These are phyloP conservation scores for Penicillium sp. DNA, from an alignment of 2,329 filamentous ascomycete genomes.

Conservation along the genomic window DNA sequence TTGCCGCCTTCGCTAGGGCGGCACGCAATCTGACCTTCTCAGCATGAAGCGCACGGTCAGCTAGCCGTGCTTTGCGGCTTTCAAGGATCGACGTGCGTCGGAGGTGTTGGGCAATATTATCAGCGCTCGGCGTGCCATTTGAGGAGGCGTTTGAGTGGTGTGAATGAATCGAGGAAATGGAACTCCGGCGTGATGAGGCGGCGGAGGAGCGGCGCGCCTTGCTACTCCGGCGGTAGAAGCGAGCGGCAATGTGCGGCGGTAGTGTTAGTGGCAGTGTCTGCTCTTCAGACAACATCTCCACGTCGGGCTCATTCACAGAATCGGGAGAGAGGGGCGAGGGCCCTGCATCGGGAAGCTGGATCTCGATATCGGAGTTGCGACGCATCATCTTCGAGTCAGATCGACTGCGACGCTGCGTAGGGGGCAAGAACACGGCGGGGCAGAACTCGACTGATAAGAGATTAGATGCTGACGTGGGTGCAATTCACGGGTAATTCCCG, in stretches of 20 bases:
- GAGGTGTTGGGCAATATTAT: slow-evolving; percentile 63
- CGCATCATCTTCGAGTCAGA: slow-evolving; percentile 35
- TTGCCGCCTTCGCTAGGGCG: slow-evolving; percentile 59
- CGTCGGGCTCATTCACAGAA: slow-evolving; percentile 32
- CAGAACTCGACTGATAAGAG: slow-evolving; percentile 52
- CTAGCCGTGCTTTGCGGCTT: slow-evolving; percentile 60
- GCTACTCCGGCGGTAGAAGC: slow-evolving; percentile 56
- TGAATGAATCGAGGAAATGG: slow-evolving; percentile 62
- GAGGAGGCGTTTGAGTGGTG: slow-evolving; percentile 55
- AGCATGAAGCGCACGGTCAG: slow-evolving; percentile 63
- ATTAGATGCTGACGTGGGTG: slow-evolving; percentile 11
- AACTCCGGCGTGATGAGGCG: slow-evolving; percentile 62
- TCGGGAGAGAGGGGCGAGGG: slow-evolving; percentile 26
- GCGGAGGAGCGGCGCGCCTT: slow-evolving; percentile 59
- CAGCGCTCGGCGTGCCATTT: slow-evolving; percentile 53
- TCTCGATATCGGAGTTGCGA: slow-evolving; percentile 44
- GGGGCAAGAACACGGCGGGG: slow-evolving; percentile 18
- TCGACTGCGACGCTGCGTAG: slow-evolving; percentile 42
- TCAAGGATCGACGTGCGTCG: slow-evolving; percentile 65
- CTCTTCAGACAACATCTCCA: slow-evolving; percentile 45
- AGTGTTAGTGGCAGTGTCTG: slow-evolving; percentile 46
- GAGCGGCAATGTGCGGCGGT: slow-evolving; percentile 61
- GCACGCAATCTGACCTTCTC: slow-evolving; percentile 64
- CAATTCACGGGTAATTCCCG: background rate
- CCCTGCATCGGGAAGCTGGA: slow-evolving; percentile 39